Base-by-base conservation (phyloP, 2,329 filamentous ascomycete genomes). In the Epichloe gansuensis region DNA sequence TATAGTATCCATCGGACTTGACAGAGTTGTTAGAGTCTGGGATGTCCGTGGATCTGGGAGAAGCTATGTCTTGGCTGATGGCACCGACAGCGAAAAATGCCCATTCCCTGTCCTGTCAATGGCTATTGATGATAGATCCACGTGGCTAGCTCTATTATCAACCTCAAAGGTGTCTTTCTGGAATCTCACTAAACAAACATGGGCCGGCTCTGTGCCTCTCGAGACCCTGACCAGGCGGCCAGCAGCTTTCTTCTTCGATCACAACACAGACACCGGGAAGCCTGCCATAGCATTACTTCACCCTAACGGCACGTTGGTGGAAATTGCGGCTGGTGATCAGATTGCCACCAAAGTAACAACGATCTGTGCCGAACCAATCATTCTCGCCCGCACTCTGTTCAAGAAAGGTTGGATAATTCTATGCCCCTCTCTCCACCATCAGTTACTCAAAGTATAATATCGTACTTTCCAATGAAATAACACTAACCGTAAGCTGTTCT, bases 1-100 rank as follows among this genome's bases (percentile, higher is more conserved):
- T 50, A 67, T 90, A 23, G 77, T 84, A 5, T 86, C 85, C 2
- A 75, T 86, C 39, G 84, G 82, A 0, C 70, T 91, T 1, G 87
- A 91, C 60, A 76, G 85, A 47, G 71, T 74, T 11, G 81, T 89
- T 13, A 75, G 80, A 15, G 70, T 87, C 1, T 87, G 84, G 82
- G 72, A 83, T 60, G 64, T 81, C 17, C 74, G 72, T n/a, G 67
- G 68, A 5, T 68, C 68, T 2, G 66, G 66, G 4, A 60, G 60
- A 12, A 70, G 66, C 56, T 76, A 74, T 48, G 62, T 72, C 9
- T 58, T 74, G 12, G 59, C 66, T 17, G 67, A 68, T 27, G 65
- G 73, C 21, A 68, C 73, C 52, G 57, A 71, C 53, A 61, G 67
- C 35, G 59, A 68, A 50, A 65, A 67, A 12, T 67, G 70, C n/a